These are phyloP conservation scores for Euphrasia arctica DNA, from an alignment of 305 asterid species.

Conservation along the genomic window DNA sequence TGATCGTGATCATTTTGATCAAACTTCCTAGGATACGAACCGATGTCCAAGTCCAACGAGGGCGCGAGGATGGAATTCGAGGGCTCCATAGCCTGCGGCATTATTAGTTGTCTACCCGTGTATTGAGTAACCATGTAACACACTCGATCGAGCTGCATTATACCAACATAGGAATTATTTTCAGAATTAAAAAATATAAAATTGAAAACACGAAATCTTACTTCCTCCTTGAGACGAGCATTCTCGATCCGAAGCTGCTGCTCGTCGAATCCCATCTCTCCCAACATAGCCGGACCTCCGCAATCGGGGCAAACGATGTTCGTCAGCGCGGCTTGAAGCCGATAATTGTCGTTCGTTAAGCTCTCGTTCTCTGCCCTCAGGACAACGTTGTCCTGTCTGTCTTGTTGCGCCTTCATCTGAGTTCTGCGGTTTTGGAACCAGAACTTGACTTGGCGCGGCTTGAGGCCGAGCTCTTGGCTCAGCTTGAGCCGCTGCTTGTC, in stretches of 20 bases:
- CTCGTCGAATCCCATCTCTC: slow-evolving; percentile 85
- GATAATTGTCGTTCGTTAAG: slow-evolving; percentile 71
- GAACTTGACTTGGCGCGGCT: slow-evolving; percentile 93
- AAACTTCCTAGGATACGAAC: slow-evolving; percentile 48
- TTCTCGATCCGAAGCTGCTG: slow-evolving; percentile 86
- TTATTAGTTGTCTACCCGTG: slow-evolving; percentile 46
- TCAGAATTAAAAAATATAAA: neutral
- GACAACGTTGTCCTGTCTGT: slow-evolving; percentile 64
- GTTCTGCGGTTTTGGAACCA: slow-evolving; percentile 98
- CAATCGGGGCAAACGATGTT: slow-evolving; percentile 84
- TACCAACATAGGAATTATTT: neutral
- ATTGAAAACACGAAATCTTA: slow-evolving; percentile 4
- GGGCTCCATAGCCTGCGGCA: slow-evolving; percentile 40
- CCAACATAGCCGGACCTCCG: slow-evolving; percentile 86
- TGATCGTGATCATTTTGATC: slow-evolving; percentile 35
- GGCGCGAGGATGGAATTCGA: slow-evolving; percentile 34
- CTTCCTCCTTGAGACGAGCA: slow-evolving; percentile 95
- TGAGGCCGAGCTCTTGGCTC: slow-evolving; percentile 93
- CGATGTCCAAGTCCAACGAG: slow-evolving; percentile 66
- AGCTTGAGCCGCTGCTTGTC: slow-evolving; percentile 81
- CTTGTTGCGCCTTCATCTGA: slow-evolving; percentile 99
- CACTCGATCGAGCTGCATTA: slow-evolving; percentile 58
- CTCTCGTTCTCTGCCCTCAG: slow-evolving; percentile 85
- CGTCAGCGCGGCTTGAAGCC: slow-evolving; percentile 70
- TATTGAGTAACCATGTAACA: slow-evolving; percentile 62